Evolutionary conservation across 2,329 filamentous ascomycete species (phyloP).

Genomic region (Escovopsis sp.): DNA sequence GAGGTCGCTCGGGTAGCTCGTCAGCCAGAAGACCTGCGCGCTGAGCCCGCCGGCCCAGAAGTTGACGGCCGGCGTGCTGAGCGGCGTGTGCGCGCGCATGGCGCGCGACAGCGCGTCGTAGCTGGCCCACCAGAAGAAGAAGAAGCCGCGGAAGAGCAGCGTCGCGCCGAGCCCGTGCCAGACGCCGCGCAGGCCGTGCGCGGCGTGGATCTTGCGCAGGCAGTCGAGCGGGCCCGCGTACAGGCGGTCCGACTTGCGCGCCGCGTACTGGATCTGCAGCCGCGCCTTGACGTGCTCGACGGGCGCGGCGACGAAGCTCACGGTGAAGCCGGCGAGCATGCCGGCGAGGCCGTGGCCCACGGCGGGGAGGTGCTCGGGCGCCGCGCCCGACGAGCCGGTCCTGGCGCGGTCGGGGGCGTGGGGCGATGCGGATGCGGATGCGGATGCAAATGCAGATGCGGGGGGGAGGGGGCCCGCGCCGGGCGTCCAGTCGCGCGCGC

Average conservation of each 20-base stretch:
- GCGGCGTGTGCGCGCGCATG: slow-evolving; percentile 48
- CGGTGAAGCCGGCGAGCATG: slow-evolving; percentile 72
- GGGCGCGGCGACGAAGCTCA: slow-evolving; percentile 82
- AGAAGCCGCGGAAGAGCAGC: slow-evolving; percentile 77
- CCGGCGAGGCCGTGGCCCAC: slow-evolving; percentile 81
- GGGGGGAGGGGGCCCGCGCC: slow-evolving; percentile 9
- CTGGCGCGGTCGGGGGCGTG: slow-evolving; percentile 3
- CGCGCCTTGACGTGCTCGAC: slow-evolving; percentile 93
- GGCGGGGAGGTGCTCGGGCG: slow-evolving; percentile 43
- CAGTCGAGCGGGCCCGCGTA: slow-evolving; percentile 86
- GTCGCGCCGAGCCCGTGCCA: slow-evolving; percentile 81
- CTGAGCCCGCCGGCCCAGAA: slow-evolving; percentile 94
- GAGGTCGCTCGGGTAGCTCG: slow-evolving; percentile 80
- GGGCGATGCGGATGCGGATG: slow-evolving; percentile 1
- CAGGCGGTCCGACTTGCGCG: slow-evolving; percentile 57
- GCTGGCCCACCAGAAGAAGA: slow-evolving; percentile 97
- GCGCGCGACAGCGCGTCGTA: slow-evolving; percentile 71
- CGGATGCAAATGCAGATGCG: slow-evolving; percentile 4
- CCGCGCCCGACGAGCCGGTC: not conserved
- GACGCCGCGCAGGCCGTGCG: slow-evolving; percentile 63
- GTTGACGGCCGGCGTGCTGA: slow-evolving; percentile 71
- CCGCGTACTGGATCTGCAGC: slow-evolving; percentile 85
- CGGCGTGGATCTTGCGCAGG: slow-evolving; percentile 48
- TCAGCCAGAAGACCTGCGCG: slow-evolving; percentile 90
- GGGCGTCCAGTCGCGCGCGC: slow-evolving; percentile 21